Conservation (phyloP, 2,329 filamentous ascomycete genomes). For the Septoria linicola region DNA sequence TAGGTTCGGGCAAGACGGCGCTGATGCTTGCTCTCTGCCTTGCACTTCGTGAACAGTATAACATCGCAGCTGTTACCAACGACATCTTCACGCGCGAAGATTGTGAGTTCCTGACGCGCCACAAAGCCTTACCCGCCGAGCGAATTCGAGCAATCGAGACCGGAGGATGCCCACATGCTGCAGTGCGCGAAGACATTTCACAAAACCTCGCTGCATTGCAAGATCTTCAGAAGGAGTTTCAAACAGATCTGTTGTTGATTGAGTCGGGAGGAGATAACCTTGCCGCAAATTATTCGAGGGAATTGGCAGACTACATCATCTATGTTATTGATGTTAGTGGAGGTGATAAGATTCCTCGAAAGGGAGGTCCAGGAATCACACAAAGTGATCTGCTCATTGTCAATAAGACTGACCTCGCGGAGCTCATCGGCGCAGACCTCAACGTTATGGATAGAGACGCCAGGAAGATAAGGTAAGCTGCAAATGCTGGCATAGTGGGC, state of each 20-base stretch:
- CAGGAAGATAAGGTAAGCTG: slow-evolving; percentile 67
- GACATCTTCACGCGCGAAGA: slow-evolving; percentile 98
- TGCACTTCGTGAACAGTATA: slow-evolving; percentile 75
- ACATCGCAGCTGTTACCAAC: slow-evolving; percentile 93
- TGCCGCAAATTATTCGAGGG: slow-evolving; percentile 91
- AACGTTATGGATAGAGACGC: slow-evolving; percentile 93
- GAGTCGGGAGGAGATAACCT: slow-evolving; percentile 96
- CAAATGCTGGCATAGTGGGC: not conserved
- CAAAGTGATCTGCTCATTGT: slow-evolving; percentile 91
- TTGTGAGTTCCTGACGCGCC: slow-evolving; percentile 89
- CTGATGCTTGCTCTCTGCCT: slow-evolving; percentile 92
- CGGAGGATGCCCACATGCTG: slow-evolving; percentile 93
- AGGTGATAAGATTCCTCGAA: slow-evolving; percentile 93
- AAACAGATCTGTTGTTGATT: slow-evolving; percentile 82
- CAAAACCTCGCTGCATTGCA: slow-evolving; percentile 91
- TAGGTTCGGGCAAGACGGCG: slow-evolving; percentile 95
- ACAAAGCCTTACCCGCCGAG: slow-evolving; percentile 75
- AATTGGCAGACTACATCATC: slow-evolving; percentile 95
- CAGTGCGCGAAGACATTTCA: slow-evolving; percentile 94
- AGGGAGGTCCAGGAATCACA: slow-evolving; percentile 95
- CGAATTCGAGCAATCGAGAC: slow-evolving; percentile 97
- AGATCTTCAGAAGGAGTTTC: slow-evolving; percentile 77
- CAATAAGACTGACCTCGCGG: slow-evolving; percentile 95
- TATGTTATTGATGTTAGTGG: slow-evolving; percentile 98
- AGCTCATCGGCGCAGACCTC: slow-evolving; percentile 85